These are phyloP conservation scores for Colletotrichum lindemuthianum DNA, from an alignment of 2,329 filamentous ascomycete species.

Conservation along the genomic window DNA sequence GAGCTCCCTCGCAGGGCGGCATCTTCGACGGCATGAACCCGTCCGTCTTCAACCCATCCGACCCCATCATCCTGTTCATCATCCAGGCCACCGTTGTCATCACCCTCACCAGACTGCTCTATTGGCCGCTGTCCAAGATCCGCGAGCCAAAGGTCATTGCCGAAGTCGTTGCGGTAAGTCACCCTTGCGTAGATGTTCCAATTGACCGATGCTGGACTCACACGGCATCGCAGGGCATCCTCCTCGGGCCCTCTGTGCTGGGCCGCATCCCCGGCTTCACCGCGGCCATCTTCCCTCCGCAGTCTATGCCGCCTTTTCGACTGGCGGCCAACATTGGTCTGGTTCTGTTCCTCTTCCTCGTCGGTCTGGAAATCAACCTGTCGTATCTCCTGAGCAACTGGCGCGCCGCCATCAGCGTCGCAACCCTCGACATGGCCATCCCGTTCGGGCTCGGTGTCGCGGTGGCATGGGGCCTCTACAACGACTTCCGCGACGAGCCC, in stretches of 20 bases:
- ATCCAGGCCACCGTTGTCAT: slow-evolving; percentile 68
- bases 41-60: slow-evolving; percentile 72
- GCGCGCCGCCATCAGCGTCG: slow-evolving; percentile 81
- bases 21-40: slow-evolving; percentile 78
- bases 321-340: slow-evolving; percentile 86
- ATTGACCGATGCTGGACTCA: slow-evolving; percentile 46
- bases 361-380: slow-evolving; percentile 87
- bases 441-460: slow-evolving; percentile 85
- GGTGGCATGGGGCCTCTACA: slow-evolving; percentile 83
- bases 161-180: slow-evolving; percentile 72
- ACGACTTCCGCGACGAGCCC: slow-evolving; percentile 69
- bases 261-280: slow-evolving; percentile 85
- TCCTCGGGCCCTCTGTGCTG: slow-evolving; percentile 89
- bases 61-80: slow-evolving; percentile 81
- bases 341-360: slow-evolving; percentile 86
- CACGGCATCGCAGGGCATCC: slow-evolving; percentile 63
- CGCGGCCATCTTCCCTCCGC: slow-evolving; percentile 77
- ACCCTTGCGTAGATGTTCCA: too few species aligned
- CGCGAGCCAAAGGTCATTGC: slow-evolving; percentile 85
- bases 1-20: slow-evolving; percentile 59
- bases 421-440: slow-evolving; percentile 80
- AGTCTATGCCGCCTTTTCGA: slow-evolving; percentile 78
- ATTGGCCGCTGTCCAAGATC: slow-evolving; percentile 80
- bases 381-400: slow-evolving; percentile 82
- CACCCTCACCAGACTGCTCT: slow-evolving; percentile 59